These are phyloP conservation scores for Citrus medica DNA, from an alignment of 345 rosid species.

Conservation along the genomic window DNA sequence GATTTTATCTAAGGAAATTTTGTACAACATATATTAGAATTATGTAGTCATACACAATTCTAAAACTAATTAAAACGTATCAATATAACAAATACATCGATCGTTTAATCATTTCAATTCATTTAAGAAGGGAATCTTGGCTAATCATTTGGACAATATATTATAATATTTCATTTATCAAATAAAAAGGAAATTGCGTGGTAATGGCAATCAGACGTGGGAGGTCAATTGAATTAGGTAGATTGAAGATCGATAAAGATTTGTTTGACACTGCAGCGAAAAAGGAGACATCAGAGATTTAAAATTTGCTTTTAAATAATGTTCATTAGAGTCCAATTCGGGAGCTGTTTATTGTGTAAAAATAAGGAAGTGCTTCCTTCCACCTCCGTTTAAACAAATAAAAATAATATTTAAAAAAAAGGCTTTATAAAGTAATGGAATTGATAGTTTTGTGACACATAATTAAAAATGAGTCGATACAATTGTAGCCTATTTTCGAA, in stretches of 20 bases:
- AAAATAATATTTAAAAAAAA: background rate
- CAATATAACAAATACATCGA: no score
- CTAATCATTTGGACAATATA: background rate
- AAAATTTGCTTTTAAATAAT: background rate
- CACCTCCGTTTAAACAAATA: background rate
- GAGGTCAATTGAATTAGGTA: background rate
- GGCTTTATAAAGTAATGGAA: background rate
- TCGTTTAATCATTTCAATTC: no score
- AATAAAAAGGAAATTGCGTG: background rate
- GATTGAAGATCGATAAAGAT: background rate
- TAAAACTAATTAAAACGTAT: no score
- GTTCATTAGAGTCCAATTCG: background rate
- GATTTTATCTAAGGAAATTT: background rate
- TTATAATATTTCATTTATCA: background rate
- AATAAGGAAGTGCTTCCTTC: background rate
- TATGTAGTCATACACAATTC: no score
- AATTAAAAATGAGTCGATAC: background rate
- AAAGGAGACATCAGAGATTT: background rate
- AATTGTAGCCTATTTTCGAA: background rate
- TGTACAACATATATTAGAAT: background rate
- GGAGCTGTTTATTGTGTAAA: background rate
- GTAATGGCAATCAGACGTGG: background rate
- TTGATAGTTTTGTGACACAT: background rate
- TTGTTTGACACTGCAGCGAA: background rate
- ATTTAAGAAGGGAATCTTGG: background rate